Base-by-base conservation (phyloP, 345 rosid genomes). In the Gossypium arboreum region DNA sequence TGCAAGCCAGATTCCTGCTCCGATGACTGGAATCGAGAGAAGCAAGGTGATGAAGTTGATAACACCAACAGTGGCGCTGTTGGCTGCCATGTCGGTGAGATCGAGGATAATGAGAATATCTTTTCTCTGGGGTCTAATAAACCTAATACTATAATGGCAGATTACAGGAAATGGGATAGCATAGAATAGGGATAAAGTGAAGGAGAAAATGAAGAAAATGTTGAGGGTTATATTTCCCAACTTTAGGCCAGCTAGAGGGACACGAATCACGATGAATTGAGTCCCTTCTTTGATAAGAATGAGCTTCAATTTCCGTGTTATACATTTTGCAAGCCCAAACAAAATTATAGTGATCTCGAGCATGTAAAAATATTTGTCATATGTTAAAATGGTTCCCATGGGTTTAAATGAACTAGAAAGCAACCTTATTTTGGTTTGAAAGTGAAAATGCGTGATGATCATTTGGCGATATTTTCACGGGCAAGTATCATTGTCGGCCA, bases 1-100 rank as follows among this genome's bases (percentile, higher is more conserved):
- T 20, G 97, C 77, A 0, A 95, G 86, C 99, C 98, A 95, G 79
- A 95, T 92, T 71, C 98, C 97, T 11, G 89, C 89, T 1, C 97
- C 98, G 45, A 95, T 89, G 71, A 95, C 68, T 1, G 97, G 99
- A 12, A 93, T 82, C 0, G 99, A 91, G 25, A 95, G 94, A 43
- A 95, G 92, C 83, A 93, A 83, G 34, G 97, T 88, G 15, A 89
- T 85, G 76, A 95, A 90, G 92, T 93, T 95, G 66, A 91, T 91
- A 50, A 91, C 90, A 20, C 97, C 97, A 3, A 91, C 88, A 48
- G 91, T 88, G 67, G 94, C 90, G 78, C 82, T 89, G 91, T 97
- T 91, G 18, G 91, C 76, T 29, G 94, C 91, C 99, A 95, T 95
- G 4, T 67, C 76, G 64, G 51, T 27, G 59, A 43, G 41, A 34